phyloP scores from a whole-genome alignment of 768 basidiomycete genomes.

The Strobilomyces echinocephalus region DNA sequence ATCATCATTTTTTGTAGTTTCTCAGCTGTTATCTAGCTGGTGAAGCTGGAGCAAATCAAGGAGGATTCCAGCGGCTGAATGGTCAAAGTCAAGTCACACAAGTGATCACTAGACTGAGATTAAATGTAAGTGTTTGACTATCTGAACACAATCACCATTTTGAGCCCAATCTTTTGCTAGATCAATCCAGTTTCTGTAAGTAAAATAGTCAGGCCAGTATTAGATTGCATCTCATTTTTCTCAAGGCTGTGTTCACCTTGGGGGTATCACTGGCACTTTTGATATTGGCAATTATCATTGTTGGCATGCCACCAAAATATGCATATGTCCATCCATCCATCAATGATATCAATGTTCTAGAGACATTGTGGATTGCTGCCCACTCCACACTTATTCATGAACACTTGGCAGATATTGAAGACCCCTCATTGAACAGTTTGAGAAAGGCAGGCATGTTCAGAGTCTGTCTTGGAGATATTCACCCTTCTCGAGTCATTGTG shows the following conservation, averaged over 20 bases:
- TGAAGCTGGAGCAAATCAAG: not conserved
- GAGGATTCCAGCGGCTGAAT: constrained; percentile 5
- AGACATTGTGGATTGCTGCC: constrained; percentile 8
- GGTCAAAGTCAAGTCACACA: constrained; percentile 7
- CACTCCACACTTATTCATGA: constrained; percentile 3
- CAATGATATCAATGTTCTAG: constrained; percentile 12
- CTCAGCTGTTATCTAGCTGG: constrained; percentile 1
- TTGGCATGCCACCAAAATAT: not conserved
- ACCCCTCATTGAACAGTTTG: not conserved
- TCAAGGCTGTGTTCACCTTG: not conserved
- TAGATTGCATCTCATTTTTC: not conserved
- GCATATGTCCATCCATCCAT: not conserved
- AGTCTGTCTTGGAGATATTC: too few species aligned
- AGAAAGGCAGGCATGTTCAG: too few species aligned
- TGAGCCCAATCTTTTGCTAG: not conserved
- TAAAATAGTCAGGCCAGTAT: not conserved
- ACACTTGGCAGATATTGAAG: not conserved
- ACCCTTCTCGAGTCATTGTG: too few species aligned
- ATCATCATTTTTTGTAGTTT: too few species aligned
- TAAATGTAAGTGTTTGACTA: constrained; percentile 7
- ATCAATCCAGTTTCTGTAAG: constrained; percentile 16
- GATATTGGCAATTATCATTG: not conserved
- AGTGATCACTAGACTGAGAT: constrained; percentile 4
- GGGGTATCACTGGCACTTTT: constrained; percentile 4
- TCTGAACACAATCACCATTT: not conserved